These are phyloP conservation scores for Trichoderma sp. DNA, from an alignment of 2,329 filamentous ascomycete species.

Conservation along the genomic window DNA sequence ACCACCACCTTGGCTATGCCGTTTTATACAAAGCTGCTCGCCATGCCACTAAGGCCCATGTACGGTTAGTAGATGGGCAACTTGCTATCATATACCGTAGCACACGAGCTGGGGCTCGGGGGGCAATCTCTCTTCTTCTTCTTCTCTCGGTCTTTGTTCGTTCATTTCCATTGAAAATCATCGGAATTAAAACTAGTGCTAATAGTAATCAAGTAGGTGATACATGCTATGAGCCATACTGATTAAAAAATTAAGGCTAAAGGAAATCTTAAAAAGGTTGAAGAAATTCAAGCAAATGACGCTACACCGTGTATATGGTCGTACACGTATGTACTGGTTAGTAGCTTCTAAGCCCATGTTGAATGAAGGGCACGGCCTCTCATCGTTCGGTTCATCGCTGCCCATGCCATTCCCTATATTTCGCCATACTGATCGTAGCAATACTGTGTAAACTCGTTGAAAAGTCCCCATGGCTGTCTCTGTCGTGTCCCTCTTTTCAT, in stretches of 20 bases:
- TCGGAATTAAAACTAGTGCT: not conserved
- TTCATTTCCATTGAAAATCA: not conserved
- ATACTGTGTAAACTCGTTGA: slow-evolving; percentile 8
- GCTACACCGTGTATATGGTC: not conserved
- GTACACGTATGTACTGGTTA: not conserved
- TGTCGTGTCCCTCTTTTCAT: not conserved
- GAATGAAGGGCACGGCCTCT: slow-evolving; percentile 34
- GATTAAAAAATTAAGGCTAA: not conserved
- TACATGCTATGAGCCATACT: slow-evolving; percentile 14
- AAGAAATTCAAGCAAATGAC: not conserved
- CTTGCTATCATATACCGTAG: not conserved
- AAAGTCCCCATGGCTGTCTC: slow-evolving; percentile 8
- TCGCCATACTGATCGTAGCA: not conserved
- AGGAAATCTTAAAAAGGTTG: slow-evolving; percentile 7
- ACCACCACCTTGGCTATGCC: not conserved
- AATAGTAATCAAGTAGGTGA: slow-evolving; percentile 2
- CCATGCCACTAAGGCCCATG: not conserved
- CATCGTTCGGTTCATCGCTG: slow-evolving; percentile 2
- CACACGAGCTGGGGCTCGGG: not conserved
- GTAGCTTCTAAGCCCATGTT: slow-evolving; percentile 37
- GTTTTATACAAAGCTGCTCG: not conserved
- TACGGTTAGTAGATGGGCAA: not conserved
- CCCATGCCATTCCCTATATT: slow-evolving; percentile 32
- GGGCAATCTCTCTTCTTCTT: not conserved
- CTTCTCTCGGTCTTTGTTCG: not conserved